Evolutionary conservation across 2,329 filamentous ascomycete genomes (phyloP).

Genomic region (Clathrospora elynae): DNA sequence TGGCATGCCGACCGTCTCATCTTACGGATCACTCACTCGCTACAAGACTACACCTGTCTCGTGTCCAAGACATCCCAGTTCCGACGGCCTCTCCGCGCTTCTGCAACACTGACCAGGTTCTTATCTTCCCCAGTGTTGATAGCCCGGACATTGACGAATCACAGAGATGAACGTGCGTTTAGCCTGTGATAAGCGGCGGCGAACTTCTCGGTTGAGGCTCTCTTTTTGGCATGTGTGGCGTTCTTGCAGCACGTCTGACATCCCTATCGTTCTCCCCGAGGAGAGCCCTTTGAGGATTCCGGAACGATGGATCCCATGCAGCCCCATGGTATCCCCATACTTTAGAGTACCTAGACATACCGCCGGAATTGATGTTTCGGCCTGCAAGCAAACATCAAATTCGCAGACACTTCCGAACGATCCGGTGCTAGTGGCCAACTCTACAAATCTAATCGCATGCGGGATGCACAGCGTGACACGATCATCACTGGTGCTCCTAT

Average conservation of each 20-base stretch:
- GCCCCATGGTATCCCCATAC: background rate
- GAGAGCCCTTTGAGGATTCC: constrained; percentile 6
- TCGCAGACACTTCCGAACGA: too few species aligned
- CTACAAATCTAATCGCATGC: too few species aligned
- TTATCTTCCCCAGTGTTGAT: constrained; percentile 43
- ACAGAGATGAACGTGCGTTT: constrained; percentile 22
- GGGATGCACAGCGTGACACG: constrained; percentile 18
- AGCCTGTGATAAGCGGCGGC: constrained; percentile 45
- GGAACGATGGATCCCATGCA: constrained; percentile 7
- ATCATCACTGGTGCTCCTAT: constrained; percentile 20
- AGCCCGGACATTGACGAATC: constrained; percentile 24
- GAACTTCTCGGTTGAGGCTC: constrained; percentile 45
- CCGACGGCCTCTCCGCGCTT: constrained; percentile 25
- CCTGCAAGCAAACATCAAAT: background rate
- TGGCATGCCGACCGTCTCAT: constrained; percentile 19
- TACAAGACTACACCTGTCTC: constrained; percentile 18
- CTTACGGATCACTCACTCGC: constrained; percentile 28
- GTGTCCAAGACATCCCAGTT: constrained; percentile 25
- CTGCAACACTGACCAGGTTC: constrained; percentile 30
- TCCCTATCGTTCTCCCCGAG: constrained; percentile 38
- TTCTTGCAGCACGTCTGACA: constrained; percentile 31
- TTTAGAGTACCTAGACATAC: constrained; percentile 1
- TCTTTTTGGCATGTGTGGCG: constrained; percentile 35
- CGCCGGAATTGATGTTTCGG: too few species aligned
- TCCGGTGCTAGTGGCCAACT: background rate